Evolutionary conservation across 1,284 basidiomycete genomes (phyloP).

Genomic region (Laetiporus sulphureus): DNA sequence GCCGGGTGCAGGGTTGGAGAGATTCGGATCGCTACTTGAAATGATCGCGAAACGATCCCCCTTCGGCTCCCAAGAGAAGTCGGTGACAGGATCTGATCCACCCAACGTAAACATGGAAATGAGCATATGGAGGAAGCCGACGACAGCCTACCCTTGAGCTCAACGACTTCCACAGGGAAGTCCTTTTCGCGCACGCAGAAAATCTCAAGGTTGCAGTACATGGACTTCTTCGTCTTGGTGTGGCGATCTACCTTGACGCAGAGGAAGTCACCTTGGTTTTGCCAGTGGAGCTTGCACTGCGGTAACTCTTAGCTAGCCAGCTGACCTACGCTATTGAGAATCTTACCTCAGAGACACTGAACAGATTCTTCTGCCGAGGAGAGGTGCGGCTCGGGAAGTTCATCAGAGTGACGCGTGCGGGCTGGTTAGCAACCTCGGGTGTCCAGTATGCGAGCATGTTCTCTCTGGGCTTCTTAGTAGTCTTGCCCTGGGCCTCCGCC

Average conservation of each 20-base stretch:
- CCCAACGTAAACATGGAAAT: background rate
- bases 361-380: slow-evolving; percentile 94
- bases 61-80: slow-evolving; percentile 98
- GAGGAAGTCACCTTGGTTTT: slow-evolving; percentile 97
- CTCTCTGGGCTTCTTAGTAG: slow-evolving; percentile 65
- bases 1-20: slow-evolving; percentile 84
- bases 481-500: slow-evolving; percentile 43
- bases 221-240: slow-evolving; percentile 98
- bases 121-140: background rate
- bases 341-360: slow-evolving; percentile 93
- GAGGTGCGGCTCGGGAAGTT: slow-evolving; percentile 83
- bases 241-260: slow-evolving; percentile 99
- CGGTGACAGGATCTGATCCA: slow-evolving; percentile 80
- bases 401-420: slow-evolving; percentile 92
- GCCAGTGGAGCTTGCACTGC: slow-evolving; percentile 98
- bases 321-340: slow-evolving; percentile 19
- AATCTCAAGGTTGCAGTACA: slow-evolving; percentile 98
- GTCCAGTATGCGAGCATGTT: slow-evolving; percentile 98
- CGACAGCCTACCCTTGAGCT: slow-evolving; percentile 75
- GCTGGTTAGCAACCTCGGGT: slow-evolving; percentile 94
- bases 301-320: background rate
- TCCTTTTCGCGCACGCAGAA: slow-evolving; percentile 98
- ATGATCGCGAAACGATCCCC: slow-evolving; percentile 96
- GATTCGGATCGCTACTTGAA: slow-evolving; percentile 90
- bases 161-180: slow-evolving; percentile 96